These are phyloP conservation scores for Alternaria panax DNA, from an alignment of 2,329 filamentous ascomycete species.

Conservation along the genomic window DNA sequence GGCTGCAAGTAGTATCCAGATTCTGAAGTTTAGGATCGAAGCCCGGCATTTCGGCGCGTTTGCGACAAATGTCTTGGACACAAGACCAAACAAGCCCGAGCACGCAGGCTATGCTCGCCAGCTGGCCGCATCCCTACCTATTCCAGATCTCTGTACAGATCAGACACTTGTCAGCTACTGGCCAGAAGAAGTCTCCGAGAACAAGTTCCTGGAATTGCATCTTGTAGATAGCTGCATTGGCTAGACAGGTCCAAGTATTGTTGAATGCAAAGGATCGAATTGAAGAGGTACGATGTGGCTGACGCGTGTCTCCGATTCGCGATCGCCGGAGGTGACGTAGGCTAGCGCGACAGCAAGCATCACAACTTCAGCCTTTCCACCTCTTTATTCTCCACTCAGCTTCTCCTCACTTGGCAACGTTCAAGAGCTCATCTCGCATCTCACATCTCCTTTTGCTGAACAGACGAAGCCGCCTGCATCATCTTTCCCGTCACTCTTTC, in stretches of 20 bases:
- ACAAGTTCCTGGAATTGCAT: background rate
- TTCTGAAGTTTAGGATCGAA: background rate
- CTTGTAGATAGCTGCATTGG: background rate
- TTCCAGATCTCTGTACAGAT: background rate
- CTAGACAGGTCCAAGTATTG: constrained; percentile 7
- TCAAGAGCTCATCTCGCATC: background rate
- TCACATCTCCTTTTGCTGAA: background rate
- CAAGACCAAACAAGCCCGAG: background rate
- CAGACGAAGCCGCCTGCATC: background rate
- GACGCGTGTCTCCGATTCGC: constrained; percentile 14
- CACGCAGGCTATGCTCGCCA: background rate
- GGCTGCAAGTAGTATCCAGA: background rate
- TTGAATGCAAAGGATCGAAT: constrained; percentile 6
- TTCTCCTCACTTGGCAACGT: background rate
- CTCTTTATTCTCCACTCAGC: constrained; percentile 3
- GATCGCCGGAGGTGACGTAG: constrained; percentile 10
- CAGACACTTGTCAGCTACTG: background rate
- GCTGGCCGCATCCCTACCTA: background rate
- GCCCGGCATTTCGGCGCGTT: background rate
- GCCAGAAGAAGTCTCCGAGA: background rate
- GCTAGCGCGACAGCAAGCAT: constrained; percentile 11
- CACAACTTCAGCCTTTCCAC: constrained; percentile 16
- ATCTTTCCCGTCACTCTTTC: background rate
- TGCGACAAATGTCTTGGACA: background rate
- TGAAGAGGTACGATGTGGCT: constrained; percentile 5